These are phyloP conservation scores for Agrocybe pediades DNA, from an alignment of 768 basidiomycete species.

Conservation along the genomic window DNA sequence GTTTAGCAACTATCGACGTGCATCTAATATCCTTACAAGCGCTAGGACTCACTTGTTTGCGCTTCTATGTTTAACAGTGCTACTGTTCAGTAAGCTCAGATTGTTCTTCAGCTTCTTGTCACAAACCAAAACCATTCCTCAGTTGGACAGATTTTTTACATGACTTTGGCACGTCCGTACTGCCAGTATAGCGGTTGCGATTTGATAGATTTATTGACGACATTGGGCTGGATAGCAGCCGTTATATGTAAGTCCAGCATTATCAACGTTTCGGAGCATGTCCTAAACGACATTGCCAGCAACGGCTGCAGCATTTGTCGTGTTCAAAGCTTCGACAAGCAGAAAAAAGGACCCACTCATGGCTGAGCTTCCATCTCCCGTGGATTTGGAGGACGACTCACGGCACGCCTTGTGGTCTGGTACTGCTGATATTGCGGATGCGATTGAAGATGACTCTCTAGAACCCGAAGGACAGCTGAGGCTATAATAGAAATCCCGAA, in stretches of 20 bases:
- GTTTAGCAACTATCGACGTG: slow-evolving; percentile 19
- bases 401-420: slow-evolving; percentile 12
- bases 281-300: background rate
- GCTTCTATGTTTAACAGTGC: slow-evolving; percentile 3
- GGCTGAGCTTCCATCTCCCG: slow-evolving; percentile 16
- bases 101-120: background rate
- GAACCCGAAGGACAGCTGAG: slow-evolving; percentile 18
- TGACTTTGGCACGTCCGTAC: background rate
- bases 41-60: slow-evolving; percentile 12
- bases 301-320: slow-evolving; percentile 8
- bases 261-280: background rate
- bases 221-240: background rate
- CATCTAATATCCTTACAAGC: slow-evolving; percentile 13
- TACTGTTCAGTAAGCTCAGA: background rate
- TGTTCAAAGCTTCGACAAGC: slow-evolving; percentile 10
- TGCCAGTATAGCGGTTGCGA: background rate
- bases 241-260: background rate
- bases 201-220: background rate
- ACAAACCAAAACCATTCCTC: background rate
- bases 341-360: slow-evolving; percentile 11
- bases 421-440: slow-evolving; percentile 17
- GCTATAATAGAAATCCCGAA: slow-evolving; percentile 3
- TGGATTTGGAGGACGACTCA: slow-evolving; percentile 9
- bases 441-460: slow-evolving; percentile 19
- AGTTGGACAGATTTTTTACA: background rate